Base-by-base conservation (phyloP, 1,284 basidiomycete genomes). In the Chondrostereum purpureum region DNA sequence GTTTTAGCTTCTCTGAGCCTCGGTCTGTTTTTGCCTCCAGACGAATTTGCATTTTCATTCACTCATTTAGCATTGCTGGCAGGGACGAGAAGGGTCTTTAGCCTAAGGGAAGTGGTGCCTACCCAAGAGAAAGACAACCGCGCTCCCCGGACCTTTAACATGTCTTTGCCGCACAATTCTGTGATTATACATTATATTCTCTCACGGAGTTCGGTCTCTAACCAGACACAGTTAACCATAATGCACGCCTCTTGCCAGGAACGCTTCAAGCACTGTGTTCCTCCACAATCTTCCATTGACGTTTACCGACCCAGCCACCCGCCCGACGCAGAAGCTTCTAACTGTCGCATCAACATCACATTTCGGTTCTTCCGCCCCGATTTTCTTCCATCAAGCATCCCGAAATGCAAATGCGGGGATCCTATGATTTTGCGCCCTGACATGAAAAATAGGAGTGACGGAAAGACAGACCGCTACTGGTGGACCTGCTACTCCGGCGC, bases 181-280 rank as follows among this genome's bases (percentile, higher is more conserved):
- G 82, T 92, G 51, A 42, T 76, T 57, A 18, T 18, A 51, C 17
- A 21, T 46, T 38, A 34, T 31, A 31, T 17, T 11, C 47, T 35
- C 20, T 46, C 42, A 16, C 23, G 33, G 10, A 23, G 11, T 31
- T 31, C n/a, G n/a, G n/a, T n/a, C n/a, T n/a, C 31, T 45, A 27
- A 35, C 10, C 17, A 14, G 45, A 40, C 22, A 27, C 51, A 89
- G 82, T 69, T 92, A 23, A 72, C 79, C n/a, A 86, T 95, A 55
- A 97, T 97, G 93, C 88, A 93, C 53, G 88, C 88, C 0, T 84
- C 87, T 1, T 86, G 83, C 50, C 93, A 97, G 68, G 92, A 97
- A 63, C 72, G 73, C 16, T 97, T 85, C 69, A 96, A 96, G 54
- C 87, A 89, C 53, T 73, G 77, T 5, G 75, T 93, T 10, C 91